Evolutionary conservation across 106 monocot species (phyloP).

Genomic region (Amphibolis antarctica): DNA sequence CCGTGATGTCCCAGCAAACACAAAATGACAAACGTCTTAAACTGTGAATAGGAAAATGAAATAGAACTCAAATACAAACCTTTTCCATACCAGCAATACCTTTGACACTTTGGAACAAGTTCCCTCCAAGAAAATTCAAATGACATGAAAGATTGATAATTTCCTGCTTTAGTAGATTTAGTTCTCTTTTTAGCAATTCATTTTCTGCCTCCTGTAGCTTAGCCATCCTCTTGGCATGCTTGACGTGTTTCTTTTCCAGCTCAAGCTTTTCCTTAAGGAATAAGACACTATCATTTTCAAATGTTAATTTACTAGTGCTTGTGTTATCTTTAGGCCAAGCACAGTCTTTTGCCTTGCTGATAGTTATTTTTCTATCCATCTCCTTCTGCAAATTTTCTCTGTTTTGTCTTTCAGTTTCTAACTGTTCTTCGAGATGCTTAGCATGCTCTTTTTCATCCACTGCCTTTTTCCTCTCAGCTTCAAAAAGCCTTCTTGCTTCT

Average conservation of each 20-base stretch:
- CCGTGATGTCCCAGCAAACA: too few species aligned
- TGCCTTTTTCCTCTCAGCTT: constrained; percentile 40
- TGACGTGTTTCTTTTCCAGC: constrained; percentile 46
- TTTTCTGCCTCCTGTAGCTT: constrained; percentile 60
- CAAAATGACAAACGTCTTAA: too few species aligned
- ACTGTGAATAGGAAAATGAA: not conserved
- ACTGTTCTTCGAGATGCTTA: constrained; percentile 31
- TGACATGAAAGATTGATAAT: constrained; percentile 35
- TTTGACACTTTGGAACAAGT: constrained; percentile 29
- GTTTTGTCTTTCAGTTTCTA: constrained; percentile 44
- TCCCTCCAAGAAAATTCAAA: constrained; percentile 45
- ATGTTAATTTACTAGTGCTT: constrained; percentile 1
- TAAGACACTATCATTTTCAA: constrained; percentile 17
- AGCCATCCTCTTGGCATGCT: constrained; percentile 40
- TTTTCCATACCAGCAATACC: constrained; percentile 38
- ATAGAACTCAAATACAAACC: constrained; percentile 39
- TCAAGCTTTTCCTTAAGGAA: constrained; percentile 59
- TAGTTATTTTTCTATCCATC: constrained; percentile 13
- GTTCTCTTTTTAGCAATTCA: constrained; percentile 12
- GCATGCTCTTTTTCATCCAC: constrained; percentile 36
- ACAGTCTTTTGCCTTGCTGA: not conserved
- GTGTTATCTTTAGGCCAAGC: not conserved
- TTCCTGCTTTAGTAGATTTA: constrained; percentile 44
- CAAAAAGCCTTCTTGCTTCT: constrained; percentile 31
- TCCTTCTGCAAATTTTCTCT: constrained; percentile 40